phyloP scores from a whole-genome alignment of 148 eudicot species.

The Heliosperma pusillum region DNA sequence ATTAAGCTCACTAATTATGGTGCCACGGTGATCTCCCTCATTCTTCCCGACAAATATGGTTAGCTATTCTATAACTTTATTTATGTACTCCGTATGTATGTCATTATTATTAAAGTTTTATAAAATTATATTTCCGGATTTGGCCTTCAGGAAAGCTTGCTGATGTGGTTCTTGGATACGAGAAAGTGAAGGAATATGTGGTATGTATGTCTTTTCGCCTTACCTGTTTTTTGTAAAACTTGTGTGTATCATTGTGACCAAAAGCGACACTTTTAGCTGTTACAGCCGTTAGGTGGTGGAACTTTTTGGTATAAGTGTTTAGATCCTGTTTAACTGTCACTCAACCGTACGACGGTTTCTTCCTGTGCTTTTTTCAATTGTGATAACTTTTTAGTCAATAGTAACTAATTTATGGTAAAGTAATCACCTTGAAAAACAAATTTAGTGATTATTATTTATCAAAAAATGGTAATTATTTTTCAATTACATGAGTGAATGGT shows the following conservation, averaged over 20 bases:
- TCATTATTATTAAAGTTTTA: not conserved
- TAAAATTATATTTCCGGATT: conserved; percentile 1
- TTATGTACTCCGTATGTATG: not conserved
- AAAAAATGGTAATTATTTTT: too few relatives aligned
- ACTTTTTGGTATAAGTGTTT: not conserved
- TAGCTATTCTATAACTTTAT: not conserved
- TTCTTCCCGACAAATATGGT: conserved; percentile 82
- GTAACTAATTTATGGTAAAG: too few relatives aligned
- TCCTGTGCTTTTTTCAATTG: too few relatives aligned
- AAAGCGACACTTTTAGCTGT: not conserved
- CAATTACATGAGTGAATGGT: too few relatives aligned
- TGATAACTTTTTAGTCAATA: too few relatives aligned
- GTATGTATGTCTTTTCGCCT: conserved; percentile 27
- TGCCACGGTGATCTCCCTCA: conserved; percentile 54
- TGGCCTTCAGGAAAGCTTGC: conserved; percentile 48
- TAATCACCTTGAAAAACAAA: too few relatives aligned
- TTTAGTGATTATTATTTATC: too few relatives aligned
- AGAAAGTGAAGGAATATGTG: conserved; percentile 44
- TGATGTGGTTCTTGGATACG: conserved; percentile 73
- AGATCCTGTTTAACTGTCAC: not conserved
- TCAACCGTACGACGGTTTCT: too few relatives aligned
- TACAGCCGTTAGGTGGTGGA: not conserved
- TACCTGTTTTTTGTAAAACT: too few relatives aligned
- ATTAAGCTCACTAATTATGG: conserved; percentile 68
- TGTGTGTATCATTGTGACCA: not conserved